A percentile compares a stretch with the other conserved stretches of the same genome.
phyloP scores from a whole-genome alignment of 495 filamentous ascomycete species.

The Annulohypoxylon maeteangense region DNA sequence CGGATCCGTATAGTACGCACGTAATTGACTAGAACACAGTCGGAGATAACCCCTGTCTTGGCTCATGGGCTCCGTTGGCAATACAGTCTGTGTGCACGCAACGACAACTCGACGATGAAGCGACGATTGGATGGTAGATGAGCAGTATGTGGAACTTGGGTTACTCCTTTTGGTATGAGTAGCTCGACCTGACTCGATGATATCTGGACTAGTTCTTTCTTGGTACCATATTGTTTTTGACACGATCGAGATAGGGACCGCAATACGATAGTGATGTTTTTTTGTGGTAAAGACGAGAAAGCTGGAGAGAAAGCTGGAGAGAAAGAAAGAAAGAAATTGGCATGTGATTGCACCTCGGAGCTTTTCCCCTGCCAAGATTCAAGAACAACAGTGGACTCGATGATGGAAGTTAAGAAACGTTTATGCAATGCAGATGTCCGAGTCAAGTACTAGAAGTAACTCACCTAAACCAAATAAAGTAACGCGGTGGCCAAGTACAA shows the following conservation, averaged over 20 bases:
- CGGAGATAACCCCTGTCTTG: constrained; percentile 27
- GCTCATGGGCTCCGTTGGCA: constrained; percentile 8
- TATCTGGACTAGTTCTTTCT: constrained; percentile 28
- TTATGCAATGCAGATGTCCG: constrained; percentile 29
- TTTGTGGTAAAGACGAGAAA: not conserved
- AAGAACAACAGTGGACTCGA: constrained; percentile 8
- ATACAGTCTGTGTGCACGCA: not conserved
- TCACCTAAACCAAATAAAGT: not conserved
- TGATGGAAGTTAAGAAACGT: constrained; percentile 33
- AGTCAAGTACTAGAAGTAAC: constrained; percentile 27
- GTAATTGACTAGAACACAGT: constrained; percentile 24
- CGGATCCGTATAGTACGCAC: constrained; percentile 15
- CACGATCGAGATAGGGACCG: constrained; percentile 4
- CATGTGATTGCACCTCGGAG: constrained; percentile 42
- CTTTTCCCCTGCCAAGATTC: constrained; percentile 39
- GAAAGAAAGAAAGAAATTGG: constrained; percentile 19
- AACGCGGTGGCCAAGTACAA: constrained; percentile 7
- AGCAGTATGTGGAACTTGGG: constrained; percentile 13
- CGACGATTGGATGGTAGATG: constrained; percentile 11
- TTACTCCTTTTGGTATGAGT: constrained; percentile 13
- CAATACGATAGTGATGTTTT: constrained; percentile 8
- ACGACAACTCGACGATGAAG: constrained; percentile 19
- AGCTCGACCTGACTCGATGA: constrained; percentile 20
- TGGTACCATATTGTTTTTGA: constrained; percentile 5
- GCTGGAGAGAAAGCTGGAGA: not conserved